phyloP scores from a whole-genome alignment of 257 asterid genomes.

The Nicotiana obtusifolia region DNA sequence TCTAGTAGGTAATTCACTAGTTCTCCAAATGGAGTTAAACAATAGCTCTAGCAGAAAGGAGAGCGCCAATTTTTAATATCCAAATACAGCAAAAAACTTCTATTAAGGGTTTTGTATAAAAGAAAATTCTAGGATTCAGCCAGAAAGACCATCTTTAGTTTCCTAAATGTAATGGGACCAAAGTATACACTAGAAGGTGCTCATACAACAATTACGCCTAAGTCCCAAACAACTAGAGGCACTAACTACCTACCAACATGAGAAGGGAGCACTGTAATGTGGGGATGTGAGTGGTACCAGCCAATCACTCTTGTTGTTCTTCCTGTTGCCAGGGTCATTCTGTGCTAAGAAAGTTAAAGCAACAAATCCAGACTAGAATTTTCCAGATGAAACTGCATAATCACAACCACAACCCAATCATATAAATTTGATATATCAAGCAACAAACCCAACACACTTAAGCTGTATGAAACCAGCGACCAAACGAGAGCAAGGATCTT shows the following conservation, averaged over 20 bases:
- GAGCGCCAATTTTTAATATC: neutral
- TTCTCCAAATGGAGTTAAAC: neutral
- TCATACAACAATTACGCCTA: no score
- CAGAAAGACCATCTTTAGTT: neutral
- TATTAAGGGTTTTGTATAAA: neutral
- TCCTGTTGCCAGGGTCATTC: constrained; percentile 75
- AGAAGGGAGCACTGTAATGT: constrained; percentile 96
- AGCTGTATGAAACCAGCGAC: neutral
- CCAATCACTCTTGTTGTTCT: constrained; percentile 95
- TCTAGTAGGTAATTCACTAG: no score
- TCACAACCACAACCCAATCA: neutral
- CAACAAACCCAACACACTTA: neutral
- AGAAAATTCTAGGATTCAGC: neutral
- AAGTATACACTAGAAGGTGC: neutral
- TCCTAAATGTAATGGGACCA: neutral
- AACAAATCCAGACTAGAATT: constrained; percentile 27
- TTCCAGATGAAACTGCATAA: neutral
- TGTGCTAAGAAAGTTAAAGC: constrained; percentile 68
- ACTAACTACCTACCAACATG: constrained; percentile 77
- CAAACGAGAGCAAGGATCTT: neutral
- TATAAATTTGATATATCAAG: neutral
- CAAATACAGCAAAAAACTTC: neutral
- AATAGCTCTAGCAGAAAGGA: neutral
- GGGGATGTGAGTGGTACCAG: constrained; percentile 99
- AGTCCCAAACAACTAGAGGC: neutral